These are phyloP conservation scores for Yarrowia phangngaensis DNA, from an alignment of 805 yeast species.

Conservation along the genomic window DNA sequence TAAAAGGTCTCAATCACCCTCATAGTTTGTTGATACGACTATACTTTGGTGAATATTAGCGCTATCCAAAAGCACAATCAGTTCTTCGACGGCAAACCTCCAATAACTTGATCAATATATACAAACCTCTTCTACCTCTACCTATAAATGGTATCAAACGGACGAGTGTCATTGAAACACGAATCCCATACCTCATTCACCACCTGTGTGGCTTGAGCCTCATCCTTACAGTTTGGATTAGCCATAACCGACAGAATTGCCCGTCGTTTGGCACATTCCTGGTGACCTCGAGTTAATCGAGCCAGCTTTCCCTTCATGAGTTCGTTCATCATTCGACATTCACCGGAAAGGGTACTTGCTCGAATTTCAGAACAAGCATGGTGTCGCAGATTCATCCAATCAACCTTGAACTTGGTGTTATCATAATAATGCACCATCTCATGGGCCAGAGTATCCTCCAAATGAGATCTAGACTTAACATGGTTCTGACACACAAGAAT, in stretches of 20 bases:
- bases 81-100: no score
- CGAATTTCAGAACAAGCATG: constrained; percentile 97
- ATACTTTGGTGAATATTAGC: no score
- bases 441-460: constrained; percentile 89
- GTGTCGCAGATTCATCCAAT: constrained; percentile 79
- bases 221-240: constrained; percentile 74
- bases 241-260: constrained; percentile 80
- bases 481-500: constrained; percentile 83
- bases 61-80: no score
- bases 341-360: constrained; percentile 90
- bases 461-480: constrained; percentile 65
- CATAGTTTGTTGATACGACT: no score
- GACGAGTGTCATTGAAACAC: constrained; percentile 92
- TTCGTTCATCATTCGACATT: constrained; percentile 87
- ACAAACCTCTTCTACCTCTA: constrained; percentile 34
- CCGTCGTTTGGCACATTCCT: constrained; percentile 82
- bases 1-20: no score
- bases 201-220: constrained; percentile 68
- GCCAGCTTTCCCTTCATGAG: constrained; percentile 51
- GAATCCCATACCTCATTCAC: constrained; percentile 89
- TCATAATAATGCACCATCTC: constrained; percentile 94
- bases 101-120: not conserved
- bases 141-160: constrained; percentile 86
- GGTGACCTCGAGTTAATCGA: constrained; percentile 75
- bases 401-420: constrained; percentile 78